Conservation (phyloP, 805 yeast species). For the Myxozyma geophila region DNA sequence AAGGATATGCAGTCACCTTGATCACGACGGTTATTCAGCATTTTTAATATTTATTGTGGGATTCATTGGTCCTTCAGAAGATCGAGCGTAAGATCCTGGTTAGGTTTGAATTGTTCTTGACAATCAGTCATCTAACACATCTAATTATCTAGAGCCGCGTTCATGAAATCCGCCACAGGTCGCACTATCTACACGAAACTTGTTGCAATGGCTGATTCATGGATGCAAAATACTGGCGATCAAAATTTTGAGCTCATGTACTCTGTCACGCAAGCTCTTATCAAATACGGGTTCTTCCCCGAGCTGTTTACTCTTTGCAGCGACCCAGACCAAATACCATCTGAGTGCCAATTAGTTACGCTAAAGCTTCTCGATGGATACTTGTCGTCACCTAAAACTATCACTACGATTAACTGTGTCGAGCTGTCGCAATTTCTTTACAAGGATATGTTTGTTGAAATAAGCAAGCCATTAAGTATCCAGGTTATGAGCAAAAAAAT, state of each 20-base stretch:
- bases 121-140: background rate
- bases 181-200: background rate
- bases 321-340: conserved; percentile 6
- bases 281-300: conserved; percentile 15
- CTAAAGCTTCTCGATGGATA: conserved; percentile 30
- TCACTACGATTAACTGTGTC: background rate
- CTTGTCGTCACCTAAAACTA: conserved; percentile 13
- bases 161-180: conserved; percentile 10
- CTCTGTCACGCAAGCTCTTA: conserved; percentile 8
- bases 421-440: conserved; percentile 21
- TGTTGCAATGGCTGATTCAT: conserved; percentile 15
- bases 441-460: conserved; percentile 8
- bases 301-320: conserved; percentile 2
- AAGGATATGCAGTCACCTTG: conserved; percentile 1
- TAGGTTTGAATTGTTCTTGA: no score
- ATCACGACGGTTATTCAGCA: conserved; percentile 19
- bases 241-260: conserved; percentile 28
- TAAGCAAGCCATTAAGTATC: conserved; percentile 22
- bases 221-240: conserved; percentile 12
- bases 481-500: conserved; percentile 25
- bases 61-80: conserved; percentile 17
- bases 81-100: conserved; percentile 16
- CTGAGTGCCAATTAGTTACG: conserved; percentile 17
- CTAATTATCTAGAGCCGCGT: background rate
- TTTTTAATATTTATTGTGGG: conserved; percentile 28